These are phyloP conservation scores for Dipodascopsis tothii DNA, from an alignment of 805 yeast species.

Conservation along the genomic window DNA sequence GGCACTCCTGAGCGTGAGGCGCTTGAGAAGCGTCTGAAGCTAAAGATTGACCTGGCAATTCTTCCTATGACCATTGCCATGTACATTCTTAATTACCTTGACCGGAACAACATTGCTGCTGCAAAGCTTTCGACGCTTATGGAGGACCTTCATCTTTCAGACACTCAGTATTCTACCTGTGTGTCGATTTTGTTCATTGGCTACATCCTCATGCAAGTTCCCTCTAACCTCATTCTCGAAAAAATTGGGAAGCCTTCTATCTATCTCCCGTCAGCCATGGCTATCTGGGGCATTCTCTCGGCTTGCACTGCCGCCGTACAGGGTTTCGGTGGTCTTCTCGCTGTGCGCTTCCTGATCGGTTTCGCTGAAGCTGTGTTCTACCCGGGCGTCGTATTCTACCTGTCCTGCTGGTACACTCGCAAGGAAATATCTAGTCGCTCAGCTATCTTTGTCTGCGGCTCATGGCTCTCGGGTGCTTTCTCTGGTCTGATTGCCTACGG, in stretches of 20 bases:
- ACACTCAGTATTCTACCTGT: conserved; percentile 41
- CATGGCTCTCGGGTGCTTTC: conserved; percentile 45
- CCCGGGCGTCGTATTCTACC: conserved; percentile 42
- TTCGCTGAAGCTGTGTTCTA: conserved; percentile 44
- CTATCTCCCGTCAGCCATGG: conserved; percentile 44
- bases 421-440: conserved; percentile 45
- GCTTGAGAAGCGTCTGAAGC: conserved; percentile 39
- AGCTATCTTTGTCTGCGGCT: conserved; percentile 46
- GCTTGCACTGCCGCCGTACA: conserved; percentile 42
- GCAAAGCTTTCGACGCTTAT: conserved; percentile 41
- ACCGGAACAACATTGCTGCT: conserved; percentile 43
- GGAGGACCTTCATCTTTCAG: conserved; percentile 35
- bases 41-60: conserved; percentile 44
- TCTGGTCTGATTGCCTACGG: conserved; percentile 51
- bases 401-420: conserved; percentile 51
- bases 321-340: conserved; percentile 40
- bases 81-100: conserved; percentile 46
- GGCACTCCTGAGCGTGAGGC: conserved; percentile 38
- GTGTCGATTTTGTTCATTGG: conserved; percentile 46
- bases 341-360: conserved; percentile 41
- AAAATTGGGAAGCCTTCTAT: conserved; percentile 45
- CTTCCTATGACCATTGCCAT: conserved; percentile 45
- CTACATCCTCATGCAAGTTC: conserved; percentile 44
- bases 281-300: conserved; percentile 40
- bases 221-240: conserved; percentile 42